Conservation (phyloP, 495 filamentous ascomycete genomes). For the Bacidia rubella region DNA sequence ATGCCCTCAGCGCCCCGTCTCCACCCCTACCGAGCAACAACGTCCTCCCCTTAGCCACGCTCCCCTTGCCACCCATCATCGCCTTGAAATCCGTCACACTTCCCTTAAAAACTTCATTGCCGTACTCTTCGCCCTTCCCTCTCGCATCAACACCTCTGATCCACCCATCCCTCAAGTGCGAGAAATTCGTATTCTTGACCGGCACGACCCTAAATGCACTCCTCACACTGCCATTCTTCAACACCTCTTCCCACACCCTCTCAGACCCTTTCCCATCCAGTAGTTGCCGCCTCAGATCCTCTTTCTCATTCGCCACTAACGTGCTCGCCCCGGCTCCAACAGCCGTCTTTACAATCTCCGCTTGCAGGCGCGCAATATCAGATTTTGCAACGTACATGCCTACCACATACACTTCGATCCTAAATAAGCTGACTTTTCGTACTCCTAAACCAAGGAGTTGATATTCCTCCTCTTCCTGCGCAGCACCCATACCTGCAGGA, state of each 20-base stretch:
- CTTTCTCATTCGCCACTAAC: constrained; percentile 65
- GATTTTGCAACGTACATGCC: constrained; percentile 75
- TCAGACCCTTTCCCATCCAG: constrained; percentile 55
- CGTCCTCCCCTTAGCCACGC: constrained; percentile 59
- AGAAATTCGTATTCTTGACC: constrained; percentile 77
- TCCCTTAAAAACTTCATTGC: constrained; percentile 56
- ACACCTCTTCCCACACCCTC: constrained; percentile 55
- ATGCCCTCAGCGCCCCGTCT: constrained; percentile 50
- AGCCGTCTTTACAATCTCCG: constrained; percentile 40
- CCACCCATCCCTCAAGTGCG: constrained; percentile 82
- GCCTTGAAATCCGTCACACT: constrained; percentile 62
- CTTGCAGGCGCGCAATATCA: constrained; percentile 51
- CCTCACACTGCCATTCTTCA: constrained; percentile 47
- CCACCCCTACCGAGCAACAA: constrained; percentile 57
- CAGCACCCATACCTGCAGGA: constrained; percentile 27
- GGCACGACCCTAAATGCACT: constrained; percentile 72
- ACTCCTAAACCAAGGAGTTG: constrained; percentile 77
- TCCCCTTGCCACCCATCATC: constrained; percentile 56
- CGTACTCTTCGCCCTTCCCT: constrained; percentile 31
- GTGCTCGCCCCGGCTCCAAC: constrained; percentile 49
- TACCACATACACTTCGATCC: constrained; percentile 90
- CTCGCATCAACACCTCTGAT: constrained; percentile 67
- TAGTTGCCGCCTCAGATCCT: constrained; percentile 49
- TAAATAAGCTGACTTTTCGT: constrained; percentile 75
- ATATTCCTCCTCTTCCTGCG: constrained; percentile 51